Conservation (phyloP, 2,329 filamentous ascomycete species). For the Eutypella sp. region DNA sequence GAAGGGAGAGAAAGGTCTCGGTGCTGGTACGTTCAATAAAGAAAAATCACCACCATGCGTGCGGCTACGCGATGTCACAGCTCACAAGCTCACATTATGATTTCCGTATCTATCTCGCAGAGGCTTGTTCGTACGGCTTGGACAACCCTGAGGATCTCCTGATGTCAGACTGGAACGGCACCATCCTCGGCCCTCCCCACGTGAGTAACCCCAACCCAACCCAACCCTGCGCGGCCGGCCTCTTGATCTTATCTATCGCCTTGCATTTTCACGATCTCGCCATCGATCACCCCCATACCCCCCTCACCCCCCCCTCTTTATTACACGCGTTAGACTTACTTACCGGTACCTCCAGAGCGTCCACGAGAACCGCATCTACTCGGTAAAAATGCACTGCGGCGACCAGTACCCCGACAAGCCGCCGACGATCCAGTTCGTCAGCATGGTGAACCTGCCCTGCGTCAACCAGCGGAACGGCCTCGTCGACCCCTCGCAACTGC, state of each 20-base stretch:
- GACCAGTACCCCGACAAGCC: conserved; percentile 83
- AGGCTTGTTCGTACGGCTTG: conserved; percentile 95
- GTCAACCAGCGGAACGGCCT: conserved; percentile 76
- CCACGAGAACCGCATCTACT: conserved; percentile 99
- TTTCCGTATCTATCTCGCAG: conserved; percentile 42
- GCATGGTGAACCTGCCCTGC: conserved; percentile 92
- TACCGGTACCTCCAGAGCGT: conserved; percentile 57
- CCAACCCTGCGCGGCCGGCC: neutral
- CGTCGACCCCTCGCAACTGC: conserved; percentile 79
- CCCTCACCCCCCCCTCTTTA: too few relatives aligned
- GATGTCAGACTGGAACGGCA: conserved; percentile 99
- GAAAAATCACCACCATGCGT: too few relatives aligned
- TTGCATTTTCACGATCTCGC: too few relatives aligned
- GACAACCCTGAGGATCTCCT: conserved; percentile 90
- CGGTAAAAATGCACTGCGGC: conserved; percentile 93
- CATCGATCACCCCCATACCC: too few relatives aligned
- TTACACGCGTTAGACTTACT: neutral
- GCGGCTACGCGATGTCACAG: too few relatives aligned
- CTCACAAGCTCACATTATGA: too few relatives aligned
- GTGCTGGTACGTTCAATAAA: conserved; percentile 62
- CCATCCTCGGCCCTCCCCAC: conserved; percentile 92
- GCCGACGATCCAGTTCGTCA: conserved; percentile 87
- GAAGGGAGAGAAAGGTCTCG: conserved; percentile 96
- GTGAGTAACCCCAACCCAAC: conserved; percentile 48
- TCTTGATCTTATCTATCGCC: too few relatives aligned